Conservation (phyloP, 2,329 filamentous ascomycete species). For the Xylariomycetidae sp. region DNA sequence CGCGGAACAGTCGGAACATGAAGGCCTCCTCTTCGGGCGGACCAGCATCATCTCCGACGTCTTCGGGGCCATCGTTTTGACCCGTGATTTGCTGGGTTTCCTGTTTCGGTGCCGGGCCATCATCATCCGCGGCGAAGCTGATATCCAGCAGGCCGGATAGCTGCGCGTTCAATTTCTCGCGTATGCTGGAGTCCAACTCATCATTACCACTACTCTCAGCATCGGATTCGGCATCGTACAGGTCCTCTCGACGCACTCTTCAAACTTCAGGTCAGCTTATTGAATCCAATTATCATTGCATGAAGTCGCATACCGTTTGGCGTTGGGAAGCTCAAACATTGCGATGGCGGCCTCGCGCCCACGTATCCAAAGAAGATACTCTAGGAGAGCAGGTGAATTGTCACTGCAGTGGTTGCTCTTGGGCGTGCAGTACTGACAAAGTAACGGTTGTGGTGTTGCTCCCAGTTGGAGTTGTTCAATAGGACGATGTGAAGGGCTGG, state of each 20-base stretch:
- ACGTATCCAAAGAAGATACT: not conserved
- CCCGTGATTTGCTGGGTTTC: constrained; percentile 9
- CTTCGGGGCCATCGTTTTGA: constrained; percentile 7
- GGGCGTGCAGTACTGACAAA: not conserved
- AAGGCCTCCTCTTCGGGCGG: constrained; percentile 37
- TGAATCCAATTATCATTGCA: too few relatives aligned
- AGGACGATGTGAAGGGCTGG: too few relatives aligned
- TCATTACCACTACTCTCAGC: constrained; percentile 24
- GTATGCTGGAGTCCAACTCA: constrained; percentile 31
- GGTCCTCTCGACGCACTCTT: constrained; percentile 51
- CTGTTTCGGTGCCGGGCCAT: constrained; percentile 4
- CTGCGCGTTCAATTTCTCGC: constrained; percentile 40
- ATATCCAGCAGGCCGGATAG: constrained; percentile 42
- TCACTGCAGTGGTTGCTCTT: too few relatives aligned
- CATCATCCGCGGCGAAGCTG: constrained; percentile 16
- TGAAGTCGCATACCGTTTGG: constrained; percentile 50
- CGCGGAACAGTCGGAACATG: constrained; percentile 53
- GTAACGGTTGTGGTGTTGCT: too few relatives aligned
- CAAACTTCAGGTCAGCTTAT: constrained; percentile 7
- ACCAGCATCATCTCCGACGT: constrained; percentile 10
- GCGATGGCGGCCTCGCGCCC: constrained; percentile 2
- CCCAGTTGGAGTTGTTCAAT: too few relatives aligned
- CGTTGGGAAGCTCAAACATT: constrained; percentile 48
- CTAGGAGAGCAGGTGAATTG: not conserved
- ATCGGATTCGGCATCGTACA: constrained; percentile 35